Conservation (phyloP, 2,329 filamentous ascomycete genomes). For the Aspergillus nomiae region DNA sequence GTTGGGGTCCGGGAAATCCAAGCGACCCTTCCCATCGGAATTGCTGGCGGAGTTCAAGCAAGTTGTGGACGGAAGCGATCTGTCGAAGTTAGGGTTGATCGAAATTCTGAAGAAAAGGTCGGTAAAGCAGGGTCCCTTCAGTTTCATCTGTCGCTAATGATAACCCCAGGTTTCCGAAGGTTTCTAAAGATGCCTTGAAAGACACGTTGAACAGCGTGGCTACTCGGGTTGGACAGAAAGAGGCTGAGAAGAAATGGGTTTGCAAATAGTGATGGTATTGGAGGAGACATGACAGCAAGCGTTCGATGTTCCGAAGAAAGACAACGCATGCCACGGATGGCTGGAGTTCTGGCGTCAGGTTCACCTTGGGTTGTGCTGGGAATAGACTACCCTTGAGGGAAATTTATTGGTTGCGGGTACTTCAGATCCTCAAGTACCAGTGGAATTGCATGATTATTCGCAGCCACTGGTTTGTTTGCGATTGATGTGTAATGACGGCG, state of each 20-base stretch:
- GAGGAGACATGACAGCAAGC: not conserved
- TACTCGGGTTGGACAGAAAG: slow-evolving; percentile 62
- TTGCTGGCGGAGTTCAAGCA: slow-evolving; percentile 68
- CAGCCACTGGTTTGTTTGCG: not conserved
- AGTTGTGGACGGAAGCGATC: slow-evolving; percentile 68
- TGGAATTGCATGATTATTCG: not conserved
- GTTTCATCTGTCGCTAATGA: slow-evolving; percentile 3
- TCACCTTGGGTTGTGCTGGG: not conserved
- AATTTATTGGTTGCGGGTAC: not conserved
- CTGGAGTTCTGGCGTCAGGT: slow-evolving; percentile 1
- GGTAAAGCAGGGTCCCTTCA: slow-evolving; percentile 15
- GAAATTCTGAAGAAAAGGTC: slow-evolving; percentile 73
- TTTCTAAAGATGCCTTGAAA: slow-evolving; percentile 70
- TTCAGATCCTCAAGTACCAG: not conserved
- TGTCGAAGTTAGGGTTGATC: slow-evolving; percentile 73
- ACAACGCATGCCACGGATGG: not conserved
- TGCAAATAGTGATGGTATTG: slow-evolving; percentile 37
- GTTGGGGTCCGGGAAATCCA: slow-evolving; percentile 28
- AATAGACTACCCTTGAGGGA: not conserved
- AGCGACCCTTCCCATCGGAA: slow-evolving; percentile 58
- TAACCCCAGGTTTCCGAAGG: slow-evolving; percentile 63
- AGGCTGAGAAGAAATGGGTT: slow-evolving; percentile 67
- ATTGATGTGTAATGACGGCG: slow-evolving; percentile 4
- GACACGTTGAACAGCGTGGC: slow-evolving; percentile 69
- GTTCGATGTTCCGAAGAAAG: not conserved